Evolutionary conservation across 2,329 filamentous ascomycete genomes (phyloP), one percentile per base, ranked within the genome.

Genomic region (Beauveria sp.): DNA sequence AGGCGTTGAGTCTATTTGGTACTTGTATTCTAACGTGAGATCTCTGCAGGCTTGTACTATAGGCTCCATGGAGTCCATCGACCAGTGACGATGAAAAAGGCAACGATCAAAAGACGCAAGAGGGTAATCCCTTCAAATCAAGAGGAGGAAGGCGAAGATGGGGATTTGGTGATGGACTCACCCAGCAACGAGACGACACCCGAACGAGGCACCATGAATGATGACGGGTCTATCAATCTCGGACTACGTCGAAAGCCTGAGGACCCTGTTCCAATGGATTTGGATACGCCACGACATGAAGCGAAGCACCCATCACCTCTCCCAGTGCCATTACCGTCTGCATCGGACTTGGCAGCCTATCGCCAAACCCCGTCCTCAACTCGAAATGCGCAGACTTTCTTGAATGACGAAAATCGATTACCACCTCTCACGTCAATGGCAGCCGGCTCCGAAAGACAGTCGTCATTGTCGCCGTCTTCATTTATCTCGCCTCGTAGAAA

Each of bases 81-180:
- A 47, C 95, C 95, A 0, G 91, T 95, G 5, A 91, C 91, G n/a
- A 98, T 99, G 95, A 99, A 98, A 75, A 98, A 97, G 74, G 89
- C 91, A 3, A 90, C 96, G 28, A 99, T 99, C 73, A 98, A 99
- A 75, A 86, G 95, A 64, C 84, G 95, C 63, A 98, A 98, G 80
- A 87, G 95, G 62, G 92, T 98, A 6, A 93, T 98, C 49, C 93
- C 93, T 20, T 91, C 90, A 20, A 78, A 85, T 28, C 78, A 82
- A 54, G 81, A 79, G 68, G 77, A 77, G 38, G 74, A 80, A 54
- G 72, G 77, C 51, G 77, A 80, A 42, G 83, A 86, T 38, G 78
- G 74, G 7, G 75, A 78, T 14, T 77, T 80, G 20, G 76, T 78
- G 3, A 74, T 77, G 20, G 72, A 73, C 42, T 74, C 71, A 8